A percentile compares a stretch with the other conserved stretches of the same genome.
Conservation (phyloP, 371 early-diverging fungal genomes). For the Mucor irregularis region DNA sequence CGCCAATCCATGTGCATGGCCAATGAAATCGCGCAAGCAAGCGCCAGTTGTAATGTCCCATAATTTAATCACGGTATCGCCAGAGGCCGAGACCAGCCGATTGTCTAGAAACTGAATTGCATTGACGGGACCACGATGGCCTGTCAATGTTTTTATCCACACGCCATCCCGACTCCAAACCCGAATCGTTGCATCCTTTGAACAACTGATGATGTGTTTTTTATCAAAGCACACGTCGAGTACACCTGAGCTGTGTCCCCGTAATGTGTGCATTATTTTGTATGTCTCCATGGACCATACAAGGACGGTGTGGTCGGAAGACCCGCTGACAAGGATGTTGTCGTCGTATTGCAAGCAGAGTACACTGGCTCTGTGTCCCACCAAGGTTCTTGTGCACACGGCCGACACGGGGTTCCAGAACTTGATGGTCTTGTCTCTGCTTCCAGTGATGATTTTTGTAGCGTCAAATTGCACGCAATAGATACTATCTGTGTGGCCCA, state of each 20-base stretch:
- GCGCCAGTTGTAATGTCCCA: conserved; percentile 81
- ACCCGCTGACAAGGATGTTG: conserved; percentile 85
- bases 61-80: conserved; percentile 82
- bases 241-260: conserved; percentile 76
- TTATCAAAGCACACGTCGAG: conserved; percentile 80
- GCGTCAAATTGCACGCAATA: conserved; percentile 89
- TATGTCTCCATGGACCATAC: conserved; percentile 79
- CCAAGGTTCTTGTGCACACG: conserved; percentile 65
- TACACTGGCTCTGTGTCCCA: conserved; percentile 87
- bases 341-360: conserved; percentile 86
- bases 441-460: conserved; percentile 81
- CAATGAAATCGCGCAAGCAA: conserved; percentile 65
- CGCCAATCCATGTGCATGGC: conserved; percentile 85
- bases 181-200: conserved; percentile 90
- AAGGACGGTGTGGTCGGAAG: conserved; percentile 84
- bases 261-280: conserved; percentile 42
- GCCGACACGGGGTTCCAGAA: conserved; percentile 53
- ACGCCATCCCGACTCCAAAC: conserved; percentile 72
- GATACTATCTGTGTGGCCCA: conserved; percentile 88
- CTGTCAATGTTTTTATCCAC: conserved; percentile 63
- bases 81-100: conserved; percentile 81
- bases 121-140: conserved; percentile 90
- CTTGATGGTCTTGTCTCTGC: conserved; percentile 84
- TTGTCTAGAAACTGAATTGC: conserved; percentile 72
- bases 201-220: conserved; percentile 78